A percentile compares a stretch with the other conserved stretches of the same genome.
These are phyloP conservation scores for Elaeis oleifera DNA, from an alignment of 202 grass and related monocot genomes.

Conservation along the genomic window DNA sequence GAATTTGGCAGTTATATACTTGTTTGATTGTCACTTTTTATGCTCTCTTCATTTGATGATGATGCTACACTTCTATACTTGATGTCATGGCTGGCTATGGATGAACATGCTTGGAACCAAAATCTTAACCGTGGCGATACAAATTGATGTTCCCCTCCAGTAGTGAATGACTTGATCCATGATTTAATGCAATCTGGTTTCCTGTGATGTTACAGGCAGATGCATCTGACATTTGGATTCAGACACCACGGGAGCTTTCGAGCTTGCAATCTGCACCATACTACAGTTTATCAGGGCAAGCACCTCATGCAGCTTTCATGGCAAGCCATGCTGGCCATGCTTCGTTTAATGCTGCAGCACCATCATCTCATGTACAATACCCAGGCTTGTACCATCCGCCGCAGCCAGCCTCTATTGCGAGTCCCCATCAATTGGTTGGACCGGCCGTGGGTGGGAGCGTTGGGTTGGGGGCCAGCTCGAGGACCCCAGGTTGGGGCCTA, in stretches of 20 bases:
- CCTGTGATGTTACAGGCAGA: constrained; percentile 40
- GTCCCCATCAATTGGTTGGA: constrained; percentile 37
- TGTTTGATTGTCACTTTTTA: too few relatives aligned
- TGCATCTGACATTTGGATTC: constrained; percentile 58
- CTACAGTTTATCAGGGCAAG: constrained; percentile 59
- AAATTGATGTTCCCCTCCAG: too few relatives aligned
- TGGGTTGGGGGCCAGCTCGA: constrained; percentile 50
- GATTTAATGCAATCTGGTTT: not conserved
- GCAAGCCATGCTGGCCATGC: constrained; percentile 37
- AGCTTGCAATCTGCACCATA: constrained; percentile 43
- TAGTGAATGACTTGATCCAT: not conserved
- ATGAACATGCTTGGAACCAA: too few relatives aligned
- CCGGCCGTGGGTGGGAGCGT: constrained; percentile 56
- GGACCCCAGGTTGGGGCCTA: constrained; percentile 59
- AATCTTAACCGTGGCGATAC: too few relatives aligned
- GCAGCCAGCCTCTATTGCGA: constrained; percentile 51
- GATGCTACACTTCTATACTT: too few relatives aligned
- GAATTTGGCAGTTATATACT: too few relatives aligned
- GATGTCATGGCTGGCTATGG: too few relatives aligned
- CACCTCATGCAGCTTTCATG: constrained; percentile 59
- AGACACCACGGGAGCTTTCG: constrained; percentile 47
- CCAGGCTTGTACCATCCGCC: constrained; percentile 34
- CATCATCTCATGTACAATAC: constrained; percentile 59
- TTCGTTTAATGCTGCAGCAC: constrained; percentile 45
- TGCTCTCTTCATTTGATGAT: too few relatives aligned